Percentiles rank a stretch among this genome's conserved stretches.
These are phyloP conservation scores for Paraphaeosphaeria sporulosa DNA, from an alignment of 2,329 filamentous ascomycete genomes.

Conservation along the genomic window DNA sequence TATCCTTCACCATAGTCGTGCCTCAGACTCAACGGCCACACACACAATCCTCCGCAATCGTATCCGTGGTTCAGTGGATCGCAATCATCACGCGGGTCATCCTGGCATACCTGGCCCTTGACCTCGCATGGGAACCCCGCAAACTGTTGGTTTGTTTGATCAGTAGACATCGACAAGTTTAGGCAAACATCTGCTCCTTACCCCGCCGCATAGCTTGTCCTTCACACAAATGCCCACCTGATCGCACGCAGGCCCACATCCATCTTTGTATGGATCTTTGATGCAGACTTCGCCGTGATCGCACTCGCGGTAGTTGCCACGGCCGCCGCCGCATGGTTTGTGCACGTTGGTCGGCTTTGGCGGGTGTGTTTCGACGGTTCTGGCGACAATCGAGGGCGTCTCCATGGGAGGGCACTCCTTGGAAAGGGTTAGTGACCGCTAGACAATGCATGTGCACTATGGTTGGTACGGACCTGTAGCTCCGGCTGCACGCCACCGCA, in stretches of 20 bases:
- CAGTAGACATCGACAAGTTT: too few species aligned
- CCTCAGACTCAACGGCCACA: conserved; percentile 27
- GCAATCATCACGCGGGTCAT: conserved; percentile 55
- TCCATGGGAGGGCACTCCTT: conserved; percentile 22
- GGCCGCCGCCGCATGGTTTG: conserved; percentile 39
- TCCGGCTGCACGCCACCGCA: conserved; percentile 36
- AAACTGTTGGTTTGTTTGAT: conserved; percentile 25
- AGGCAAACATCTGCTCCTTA: too few species aligned
- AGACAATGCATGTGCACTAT: not conserved
- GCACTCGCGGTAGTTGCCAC: conserved; percentile 21
- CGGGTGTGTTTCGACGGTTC: not conserved
- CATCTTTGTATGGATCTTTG: conserved; percentile 37
- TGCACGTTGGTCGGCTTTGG: conserved; percentile 18
- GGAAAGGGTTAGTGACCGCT: not conserved
- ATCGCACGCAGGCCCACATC: conserved; percentile 46
- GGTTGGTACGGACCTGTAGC: conserved; percentile 14
- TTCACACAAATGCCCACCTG: conserved; percentile 44
- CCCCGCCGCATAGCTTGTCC: conserved; percentile 50
- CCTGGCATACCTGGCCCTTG: conserved; percentile 48
- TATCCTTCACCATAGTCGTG: not conserved
- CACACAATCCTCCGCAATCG: conserved; percentile 56
- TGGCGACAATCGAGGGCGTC: conserved; percentile 10
- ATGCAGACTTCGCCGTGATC: conserved; percentile 35
- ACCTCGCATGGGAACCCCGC: conserved; percentile 44
- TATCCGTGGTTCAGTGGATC: conserved; percentile 48